Evolutionary conservation across 2,329 filamentous ascomycete genomes (phyloP).

Genomic region (Graphiopsis chlorocephala): DNA sequence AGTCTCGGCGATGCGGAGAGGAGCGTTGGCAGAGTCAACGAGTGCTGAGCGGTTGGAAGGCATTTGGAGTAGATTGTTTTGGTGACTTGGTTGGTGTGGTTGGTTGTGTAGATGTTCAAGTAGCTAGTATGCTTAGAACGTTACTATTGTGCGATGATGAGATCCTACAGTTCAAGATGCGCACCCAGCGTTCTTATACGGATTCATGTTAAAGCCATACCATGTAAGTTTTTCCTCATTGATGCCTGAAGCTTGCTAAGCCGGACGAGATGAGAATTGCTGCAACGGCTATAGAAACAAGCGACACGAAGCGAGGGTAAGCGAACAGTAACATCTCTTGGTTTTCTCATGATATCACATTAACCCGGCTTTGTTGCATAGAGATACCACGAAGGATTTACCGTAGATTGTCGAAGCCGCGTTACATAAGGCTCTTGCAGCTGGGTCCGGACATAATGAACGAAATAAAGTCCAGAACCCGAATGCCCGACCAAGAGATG

Average conservation of each 20-base stretch:
- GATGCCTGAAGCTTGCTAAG: neutral
- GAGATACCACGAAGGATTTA: neutral
- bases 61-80: neutral
- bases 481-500: neutral
- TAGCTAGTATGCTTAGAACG: neutral
- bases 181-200: neutral
- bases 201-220: neutral
- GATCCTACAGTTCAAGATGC: neutral
- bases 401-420: neutral
- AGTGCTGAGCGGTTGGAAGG: constrained; percentile 16
- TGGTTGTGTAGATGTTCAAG: neutral
- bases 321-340: neutral
- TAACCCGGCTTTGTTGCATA: neutral
- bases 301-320: neutral
- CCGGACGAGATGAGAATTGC: neutral
- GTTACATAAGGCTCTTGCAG: neutral
- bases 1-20: constrained; percentile 24
- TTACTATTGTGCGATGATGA: neutral
- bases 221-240: neutral
- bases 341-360: neutral
- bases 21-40: constrained; percentile 3
- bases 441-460: neutral
- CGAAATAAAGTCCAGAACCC: neutral
- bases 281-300: neutral
- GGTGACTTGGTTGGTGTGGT: neutral